Percentiles rank a stretch among this genome's conserved stretches.
Evolutionary conservation across 768 basidiomycete species (phyloP).

Genomic region (Asterophora parasitica): DNA sequence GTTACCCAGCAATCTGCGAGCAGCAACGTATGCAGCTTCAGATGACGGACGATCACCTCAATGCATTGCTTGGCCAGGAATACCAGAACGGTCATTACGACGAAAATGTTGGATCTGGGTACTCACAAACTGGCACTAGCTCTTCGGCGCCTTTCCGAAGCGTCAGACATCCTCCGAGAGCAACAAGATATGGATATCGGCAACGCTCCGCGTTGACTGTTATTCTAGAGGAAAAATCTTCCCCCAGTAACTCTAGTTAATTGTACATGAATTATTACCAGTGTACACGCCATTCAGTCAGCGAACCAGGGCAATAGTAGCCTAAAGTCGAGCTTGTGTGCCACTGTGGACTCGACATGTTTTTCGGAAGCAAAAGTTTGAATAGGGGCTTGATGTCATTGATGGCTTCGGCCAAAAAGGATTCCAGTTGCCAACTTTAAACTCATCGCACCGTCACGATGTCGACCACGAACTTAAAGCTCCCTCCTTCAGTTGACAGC

Average conservation of each 20-base stretch:
- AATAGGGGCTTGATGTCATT: too few relatives aligned
- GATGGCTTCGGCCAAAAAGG: too few relatives aligned
- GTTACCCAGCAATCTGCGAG: background rate
- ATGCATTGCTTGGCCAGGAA: background rate
- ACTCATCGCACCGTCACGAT: background rate
- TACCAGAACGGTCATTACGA: background rate
- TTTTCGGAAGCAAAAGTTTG: too few relatives aligned
- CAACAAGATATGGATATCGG: conserved; percentile 1
- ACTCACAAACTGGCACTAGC: background rate
- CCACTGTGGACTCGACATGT: too few relatives aligned
- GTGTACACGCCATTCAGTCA: too few relatives aligned
- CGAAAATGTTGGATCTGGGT: background rate
- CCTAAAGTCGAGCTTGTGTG: too few relatives aligned
- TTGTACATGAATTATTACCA: too few relatives aligned
- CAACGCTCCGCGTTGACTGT: background rate
- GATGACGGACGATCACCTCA: conserved; percentile 3
- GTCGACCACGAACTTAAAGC: conserved; percentile 6
- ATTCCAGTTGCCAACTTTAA: too few relatives aligned
- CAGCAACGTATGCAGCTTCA: conserved; percentile 3
- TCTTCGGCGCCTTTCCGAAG: background rate
- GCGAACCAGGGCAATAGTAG: too few relatives aligned
- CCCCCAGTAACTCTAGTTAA: too few relatives aligned
- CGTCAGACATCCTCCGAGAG: background rate
- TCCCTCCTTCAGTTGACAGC: conserved; percentile 35
- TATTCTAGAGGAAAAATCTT: conserved; percentile 7